Evolutionary conservation across 805 yeast species (phyloP).

Genomic region (Komagataella populi): DNA sequence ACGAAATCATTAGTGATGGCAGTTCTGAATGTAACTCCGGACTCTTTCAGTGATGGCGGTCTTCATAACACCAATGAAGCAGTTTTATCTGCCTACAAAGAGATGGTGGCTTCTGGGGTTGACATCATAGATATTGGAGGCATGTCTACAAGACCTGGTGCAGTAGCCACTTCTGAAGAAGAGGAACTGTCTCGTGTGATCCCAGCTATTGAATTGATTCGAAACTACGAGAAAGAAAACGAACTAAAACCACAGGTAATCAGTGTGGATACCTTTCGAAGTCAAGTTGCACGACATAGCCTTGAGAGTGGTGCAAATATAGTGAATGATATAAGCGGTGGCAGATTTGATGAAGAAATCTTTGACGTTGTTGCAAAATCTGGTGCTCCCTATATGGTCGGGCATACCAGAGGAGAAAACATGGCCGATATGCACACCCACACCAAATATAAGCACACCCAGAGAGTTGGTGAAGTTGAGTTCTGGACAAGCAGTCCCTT

Average conservation of each 20-base stretch:
- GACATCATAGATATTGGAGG: conserved; percentile 87
- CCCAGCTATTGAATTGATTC: conserved; percentile 52
- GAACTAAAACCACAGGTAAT: conserved; percentile 24
- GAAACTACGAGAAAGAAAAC: conserved; percentile 22
- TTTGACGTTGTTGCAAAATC: conserved; percentile 54
- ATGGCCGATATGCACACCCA: conserved; percentile 36
- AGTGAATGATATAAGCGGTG: conserved; percentile 83
- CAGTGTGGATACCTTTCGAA: conserved; percentile 82
- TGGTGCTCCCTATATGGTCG: conserved; percentile 67
- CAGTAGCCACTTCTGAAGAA: conserved; percentile 41
- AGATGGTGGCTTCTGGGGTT: conserved; percentile 48
- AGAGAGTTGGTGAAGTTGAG: conserved; percentile 3
- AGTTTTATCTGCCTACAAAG: conserved; percentile 25
- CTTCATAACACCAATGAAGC: conserved; percentile 12
- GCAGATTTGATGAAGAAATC: conserved; percentile 53
- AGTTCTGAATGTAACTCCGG: conserved; percentile 82
- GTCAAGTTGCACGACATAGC: conserved; percentile 58
- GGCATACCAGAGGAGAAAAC: conserved; percentile 76
- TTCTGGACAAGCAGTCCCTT: conserved; percentile 19
- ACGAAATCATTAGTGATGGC: conserved; percentile 70
- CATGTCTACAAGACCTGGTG: conserved; percentile 83
- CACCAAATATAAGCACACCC: background rate
- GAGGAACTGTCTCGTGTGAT: conserved; percentile 63
- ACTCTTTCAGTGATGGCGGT: conserved; percentile 92
- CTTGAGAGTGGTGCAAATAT: conserved; percentile 77